Conservation (phyloP, 2,329 filamentous ascomycete species). For the Aspergillus fijiensis region DNA sequence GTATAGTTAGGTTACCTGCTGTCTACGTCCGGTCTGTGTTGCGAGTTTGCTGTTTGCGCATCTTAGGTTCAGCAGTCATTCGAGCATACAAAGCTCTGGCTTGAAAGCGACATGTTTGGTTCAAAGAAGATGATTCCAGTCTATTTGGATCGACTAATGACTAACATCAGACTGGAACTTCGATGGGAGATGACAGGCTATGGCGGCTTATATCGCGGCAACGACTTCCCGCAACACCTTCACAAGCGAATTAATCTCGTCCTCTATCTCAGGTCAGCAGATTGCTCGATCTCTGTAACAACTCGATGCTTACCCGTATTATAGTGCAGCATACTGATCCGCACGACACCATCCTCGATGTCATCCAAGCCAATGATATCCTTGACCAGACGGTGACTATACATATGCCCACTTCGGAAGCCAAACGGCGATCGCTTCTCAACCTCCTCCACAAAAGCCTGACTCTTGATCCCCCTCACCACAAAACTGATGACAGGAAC, state of each 20-base stretch:
- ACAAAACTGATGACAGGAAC: slow-evolving; percentile 68
- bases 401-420: slow-evolving; percentile 68
- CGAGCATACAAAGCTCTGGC: too few relatives aligned
- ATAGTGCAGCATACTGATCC: slow-evolving; percentile 72
- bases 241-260: neutral
- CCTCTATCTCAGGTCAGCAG: neutral
- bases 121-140: too few relatives aligned
- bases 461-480: slow-evolving; percentile 57
- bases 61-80: too few relatives aligned
- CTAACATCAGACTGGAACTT: too few relatives aligned
- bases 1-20: too few relatives aligned
- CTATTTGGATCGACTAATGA: too few relatives aligned
- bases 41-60: too few relatives aligned
- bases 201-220: neutral
- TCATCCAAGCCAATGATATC: slow-evolving; percentile 59
- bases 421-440: slow-evolving; percentile 61
- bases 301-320: slow-evolving; percentile 58
- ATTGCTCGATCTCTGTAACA: neutral
- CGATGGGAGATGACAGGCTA: neutral
- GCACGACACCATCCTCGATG: slow-evolving; percentile 62
- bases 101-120: too few relatives aligned
- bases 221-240: slow-evolving; percentile 1
- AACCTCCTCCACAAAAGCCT: slow-evolving; percentile 61
- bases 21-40: too few relatives aligned
- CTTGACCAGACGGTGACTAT: slow-evolving; percentile 62